Evolutionary conservation across 1,284 basidiomycete genomes (phyloP), one percentile per base, ranked within the genome.

Genomic region (Austroboletus olivaceoglutinosus): DNA sequence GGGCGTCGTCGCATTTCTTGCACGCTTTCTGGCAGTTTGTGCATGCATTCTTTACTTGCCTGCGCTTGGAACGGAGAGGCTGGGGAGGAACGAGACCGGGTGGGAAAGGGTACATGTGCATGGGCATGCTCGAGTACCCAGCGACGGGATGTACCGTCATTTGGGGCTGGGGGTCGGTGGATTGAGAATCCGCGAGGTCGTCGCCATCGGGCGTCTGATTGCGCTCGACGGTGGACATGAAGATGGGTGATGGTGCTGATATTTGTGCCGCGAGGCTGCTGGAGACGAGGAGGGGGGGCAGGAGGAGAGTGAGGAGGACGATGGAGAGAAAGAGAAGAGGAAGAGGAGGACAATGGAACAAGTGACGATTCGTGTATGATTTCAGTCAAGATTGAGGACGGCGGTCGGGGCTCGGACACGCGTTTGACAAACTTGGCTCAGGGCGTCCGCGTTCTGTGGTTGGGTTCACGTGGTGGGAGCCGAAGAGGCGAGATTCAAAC

Each of bases 1-100:
- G 78, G 53, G 86, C 88, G 62, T 91, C 88, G 72, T 93, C 91
- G 68, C 91, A 93, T 70, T 91, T 91, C 77, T 93, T 93, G 78
- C 89, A 93, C 1, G 91, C 87, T 69, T 89, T 90, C 70, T 92
- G 90, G 67, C 90, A 93, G 61, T 89, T 89, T 42, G 88, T 89
- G 71, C 90, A 93, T 48, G 90, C 90, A 60, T 91, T 92, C 81
- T 93, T 93, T 75, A 93, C 91, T 66, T 93, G 90, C 54, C 86
- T 79, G 58, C 90, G 86, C 71, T 93, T 93, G 30, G 84, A 76
- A 56, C 83, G 80, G 48, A 78, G 68, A 57, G 78, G 76, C 61
- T 70, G 72, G 47, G 70, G 62, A 54, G 69, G 72, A 38, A 77
- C 69, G 57, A 78, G 70, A 56, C 76, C 74, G 34, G 74, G 71